Evolutionary conservation across 148 eudicot genomes (phyloP).

Genomic region (Vaccinium vitisidaea): DNA sequence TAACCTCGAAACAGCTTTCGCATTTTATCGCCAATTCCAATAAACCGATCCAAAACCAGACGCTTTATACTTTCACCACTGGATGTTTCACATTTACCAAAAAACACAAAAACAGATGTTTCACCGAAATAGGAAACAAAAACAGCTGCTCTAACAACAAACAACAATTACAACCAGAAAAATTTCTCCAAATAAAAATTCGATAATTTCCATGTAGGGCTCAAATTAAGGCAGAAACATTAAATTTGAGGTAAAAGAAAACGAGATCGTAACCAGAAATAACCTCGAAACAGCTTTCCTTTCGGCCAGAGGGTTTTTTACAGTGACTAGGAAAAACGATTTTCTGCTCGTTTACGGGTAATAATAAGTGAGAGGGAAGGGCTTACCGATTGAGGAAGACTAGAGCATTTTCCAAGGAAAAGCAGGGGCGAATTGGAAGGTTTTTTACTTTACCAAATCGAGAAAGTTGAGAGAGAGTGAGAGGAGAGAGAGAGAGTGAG

Average conservation of each 20-base stretch:
- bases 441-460: constrained; percentile 23
- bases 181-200: not conserved
- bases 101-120: too few relatives aligned
- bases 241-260: not conserved
- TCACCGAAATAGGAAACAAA: not conserved
- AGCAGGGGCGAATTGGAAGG: constrained; percentile 16
- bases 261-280: not conserved
- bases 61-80: not conserved
- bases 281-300: not conserved
- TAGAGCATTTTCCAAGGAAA: constrained; percentile 16
- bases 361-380: not conserved
- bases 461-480: constrained; percentile 19
- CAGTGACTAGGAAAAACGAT: not conserved
- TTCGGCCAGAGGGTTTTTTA: not conserved
- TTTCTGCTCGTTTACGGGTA: not conserved
- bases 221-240: not conserved
- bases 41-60: not conserved
- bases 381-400: constrained; percentile 19
- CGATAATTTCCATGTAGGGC: not conserved
- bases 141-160: not conserved
- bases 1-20: not conserved
- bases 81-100: not conserved
- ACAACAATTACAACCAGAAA: not conserved
- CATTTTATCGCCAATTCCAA: not conserved
- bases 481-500: constrained; percentile 9